Percentiles rank a stretch among this genome's conserved stretches.
These are phyloP conservation scores for Aspergillus sp. DNA, from an alignment of 2,329 filamentous ascomycete species.

Conservation along the genomic window DNA sequence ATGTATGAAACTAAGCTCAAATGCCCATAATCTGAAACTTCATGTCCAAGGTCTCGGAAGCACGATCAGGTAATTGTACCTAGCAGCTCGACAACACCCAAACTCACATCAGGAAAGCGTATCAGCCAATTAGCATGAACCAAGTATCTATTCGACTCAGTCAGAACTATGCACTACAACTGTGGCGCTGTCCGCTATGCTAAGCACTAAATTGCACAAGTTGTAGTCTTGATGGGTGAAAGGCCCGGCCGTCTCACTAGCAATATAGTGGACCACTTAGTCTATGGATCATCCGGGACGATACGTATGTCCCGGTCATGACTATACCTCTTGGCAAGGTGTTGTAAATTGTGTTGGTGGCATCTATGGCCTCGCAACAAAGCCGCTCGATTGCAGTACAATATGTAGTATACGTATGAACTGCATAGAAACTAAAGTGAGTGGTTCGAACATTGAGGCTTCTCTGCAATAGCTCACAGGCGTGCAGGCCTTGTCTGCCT, in stretches of 20 bases:
- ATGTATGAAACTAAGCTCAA: too few relatives aligned
- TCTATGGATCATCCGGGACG: not conserved
- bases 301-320: not conserved
- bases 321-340: not conserved
- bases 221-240: not conserved
- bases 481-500: not conserved
- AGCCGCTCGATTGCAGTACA: not conserved
- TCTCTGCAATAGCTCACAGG: not conserved
- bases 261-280: not conserved
- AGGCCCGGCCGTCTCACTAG: not conserved
- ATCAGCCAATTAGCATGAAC: not conserved
- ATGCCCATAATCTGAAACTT: too few relatives aligned
- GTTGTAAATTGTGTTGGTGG: not conserved
- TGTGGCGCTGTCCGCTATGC: not conserved
- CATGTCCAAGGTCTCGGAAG: too few relatives aligned
- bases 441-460: not conserved
- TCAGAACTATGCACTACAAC: not conserved
- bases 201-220: not conserved
- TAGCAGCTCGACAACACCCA: not conserved
- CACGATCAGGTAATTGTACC: too few relatives aligned
- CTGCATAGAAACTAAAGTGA: not conserved
- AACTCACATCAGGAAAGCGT: not conserved
- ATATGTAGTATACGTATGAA: not conserved
- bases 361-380: too few relatives aligned
- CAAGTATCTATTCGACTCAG: not conserved